Conservation (phyloP, 2,329 filamentous ascomycete species). For the Beauveria sp. region DNA sequence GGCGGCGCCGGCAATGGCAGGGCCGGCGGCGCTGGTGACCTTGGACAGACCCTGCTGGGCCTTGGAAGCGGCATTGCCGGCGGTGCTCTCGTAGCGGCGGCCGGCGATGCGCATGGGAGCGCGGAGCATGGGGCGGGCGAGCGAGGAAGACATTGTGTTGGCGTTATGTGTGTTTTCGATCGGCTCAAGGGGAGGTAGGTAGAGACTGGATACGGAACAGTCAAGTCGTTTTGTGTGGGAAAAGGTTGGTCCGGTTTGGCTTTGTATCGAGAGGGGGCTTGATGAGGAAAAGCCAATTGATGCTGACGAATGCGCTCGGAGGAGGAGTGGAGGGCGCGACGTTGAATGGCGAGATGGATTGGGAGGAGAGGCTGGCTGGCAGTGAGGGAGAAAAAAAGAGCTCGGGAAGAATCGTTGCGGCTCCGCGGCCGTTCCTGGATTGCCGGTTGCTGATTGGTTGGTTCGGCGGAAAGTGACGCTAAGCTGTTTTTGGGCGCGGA, state of each 20-base stretch:
- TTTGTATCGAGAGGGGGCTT: slow-evolving; percentile 16
- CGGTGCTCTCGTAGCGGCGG: slow-evolving; percentile 52
- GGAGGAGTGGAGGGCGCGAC: slow-evolving; percentile 4
- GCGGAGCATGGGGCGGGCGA: slow-evolving; percentile 39
- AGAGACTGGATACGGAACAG: slow-evolving; percentile 7
- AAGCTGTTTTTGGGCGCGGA: slow-evolving; percentile 21
- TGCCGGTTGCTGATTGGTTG: slow-evolving; percentile 14
- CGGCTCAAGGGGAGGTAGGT: slow-evolving; percentile 8
- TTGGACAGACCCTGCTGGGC: slow-evolving; percentile 76
- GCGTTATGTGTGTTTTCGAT: slow-evolving; percentile 6
- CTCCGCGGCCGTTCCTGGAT: slow-evolving; percentile 5
- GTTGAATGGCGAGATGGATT: slow-evolving; percentile 16
- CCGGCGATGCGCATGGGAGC: slow-evolving; percentile 38
- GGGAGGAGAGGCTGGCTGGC: slow-evolving; percentile 15
- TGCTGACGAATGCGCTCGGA: slow-evolving; percentile 14
- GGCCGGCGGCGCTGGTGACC: slow-evolving; percentile 72
- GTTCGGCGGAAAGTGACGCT: slow-evolving; percentile 17
- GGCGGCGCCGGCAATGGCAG: slow-evolving; percentile 66
- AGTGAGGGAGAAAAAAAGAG: slow-evolving; percentile 37
- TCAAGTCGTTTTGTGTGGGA: background rate
- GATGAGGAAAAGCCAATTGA: slow-evolving; percentile 29
- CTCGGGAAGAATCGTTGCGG: slow-evolving; percentile 38
- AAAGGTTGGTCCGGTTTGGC: slow-evolving; percentile 12
- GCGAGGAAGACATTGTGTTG: slow-evolving; percentile 23
- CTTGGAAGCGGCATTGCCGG: slow-evolving; percentile 38